phyloP scores from a whole-genome alignment of 2,329 filamentous ascomycete genomes.

The Aspergillus japonicus region DNA sequence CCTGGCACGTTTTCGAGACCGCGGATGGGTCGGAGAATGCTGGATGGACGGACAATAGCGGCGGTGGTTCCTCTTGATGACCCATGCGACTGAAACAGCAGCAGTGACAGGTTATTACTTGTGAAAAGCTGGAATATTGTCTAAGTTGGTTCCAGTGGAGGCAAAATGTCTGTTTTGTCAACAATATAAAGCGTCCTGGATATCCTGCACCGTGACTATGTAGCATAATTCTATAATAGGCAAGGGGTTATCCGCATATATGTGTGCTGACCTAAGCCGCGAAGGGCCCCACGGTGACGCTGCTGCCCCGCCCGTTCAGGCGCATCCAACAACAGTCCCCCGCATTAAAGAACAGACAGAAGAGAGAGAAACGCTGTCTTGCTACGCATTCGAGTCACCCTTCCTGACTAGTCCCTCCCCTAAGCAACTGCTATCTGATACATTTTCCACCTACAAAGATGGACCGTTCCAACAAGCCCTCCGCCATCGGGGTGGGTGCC shows the following conservation, averaged over 20 bases:
- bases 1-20: not conserved
- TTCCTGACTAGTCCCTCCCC: not conserved
- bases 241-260: not conserved
- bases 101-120: no score
- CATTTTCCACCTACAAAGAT: constrained; percentile 43
- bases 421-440: not conserved
- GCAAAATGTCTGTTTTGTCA: no score
- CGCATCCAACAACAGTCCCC: not conserved
- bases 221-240: not conserved
- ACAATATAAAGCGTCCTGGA: no score
- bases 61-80: not conserved
- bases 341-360: not conserved
- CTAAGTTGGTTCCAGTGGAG: no score
- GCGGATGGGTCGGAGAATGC: not conserved
- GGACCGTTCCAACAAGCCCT: constrained; percentile 81
- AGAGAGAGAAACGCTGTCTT: not conserved
- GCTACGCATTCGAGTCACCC: not conserved
- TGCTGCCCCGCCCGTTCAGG: not conserved
- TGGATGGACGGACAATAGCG: not conserved
- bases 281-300: not conserved
- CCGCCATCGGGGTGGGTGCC: constrained; percentile 71
- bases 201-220: not conserved
- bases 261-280: not conserved
- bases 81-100: no score
- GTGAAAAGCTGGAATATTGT: no score